A percentile compares a stretch with the other conserved stretches of the same genome.
These are phyloP conservation scores for Neonectria faginata DNA, from an alignment of 2,329 filamentous ascomycete species.

Conservation along the genomic window DNA sequence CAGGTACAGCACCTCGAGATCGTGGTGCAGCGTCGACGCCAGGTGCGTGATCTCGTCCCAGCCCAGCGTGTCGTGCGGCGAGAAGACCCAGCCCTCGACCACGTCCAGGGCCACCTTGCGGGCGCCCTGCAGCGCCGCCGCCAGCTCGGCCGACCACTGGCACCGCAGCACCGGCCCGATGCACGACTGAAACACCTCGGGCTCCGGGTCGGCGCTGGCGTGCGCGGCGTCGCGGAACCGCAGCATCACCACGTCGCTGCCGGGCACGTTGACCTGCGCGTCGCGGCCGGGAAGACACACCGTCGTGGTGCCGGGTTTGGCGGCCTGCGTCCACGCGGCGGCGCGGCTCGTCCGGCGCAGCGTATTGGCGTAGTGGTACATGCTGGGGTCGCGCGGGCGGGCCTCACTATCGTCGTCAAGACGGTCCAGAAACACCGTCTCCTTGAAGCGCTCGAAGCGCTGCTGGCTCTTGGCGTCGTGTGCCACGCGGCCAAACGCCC, in stretches of 20 bases:
- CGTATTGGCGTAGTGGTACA: slow-evolving; percentile 29
- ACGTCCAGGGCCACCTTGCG: slow-evolving; percentile 47
- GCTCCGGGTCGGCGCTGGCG: slow-evolving; percentile 21
- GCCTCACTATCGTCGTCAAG: slow-evolving; percentile 10
- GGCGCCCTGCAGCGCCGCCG: slow-evolving; percentile 41
- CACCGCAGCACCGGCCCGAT: slow-evolving; percentile 44
- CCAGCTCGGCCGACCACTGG: slow-evolving; percentile 47
- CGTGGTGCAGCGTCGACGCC: slow-evolving; percentile 46
- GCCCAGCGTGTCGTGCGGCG: slow-evolving; percentile 31
- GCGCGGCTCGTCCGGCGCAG: slow-evolving; percentile 28
- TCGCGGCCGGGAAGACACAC: slow-evolving; percentile 43
- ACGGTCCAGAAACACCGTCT: slow-evolving; percentile 38
- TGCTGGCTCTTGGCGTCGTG: slow-evolving; percentile 10
- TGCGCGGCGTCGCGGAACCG: slow-evolving; percentile 40
- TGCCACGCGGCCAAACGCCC: slow-evolving; percentile 24
- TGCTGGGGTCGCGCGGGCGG: slow-evolving; percentile 30
- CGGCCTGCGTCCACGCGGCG: slow-evolving; percentile 21
- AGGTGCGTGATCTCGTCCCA: slow-evolving; percentile 47
- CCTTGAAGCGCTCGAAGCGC: slow-evolving; percentile 28
- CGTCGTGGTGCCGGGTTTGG: slow-evolving; percentile 30
- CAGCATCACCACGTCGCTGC: slow-evolving; percentile 46
- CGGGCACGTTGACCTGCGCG: slow-evolving; percentile 41
- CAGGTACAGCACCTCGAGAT: slow-evolving; percentile 48
- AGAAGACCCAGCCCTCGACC: slow-evolving; percentile 41
- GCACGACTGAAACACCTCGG: slow-evolving; percentile 34